phyloP scores from a whole-genome alignment of 345 rosid genomes.

The Populus deltoides region DNA sequence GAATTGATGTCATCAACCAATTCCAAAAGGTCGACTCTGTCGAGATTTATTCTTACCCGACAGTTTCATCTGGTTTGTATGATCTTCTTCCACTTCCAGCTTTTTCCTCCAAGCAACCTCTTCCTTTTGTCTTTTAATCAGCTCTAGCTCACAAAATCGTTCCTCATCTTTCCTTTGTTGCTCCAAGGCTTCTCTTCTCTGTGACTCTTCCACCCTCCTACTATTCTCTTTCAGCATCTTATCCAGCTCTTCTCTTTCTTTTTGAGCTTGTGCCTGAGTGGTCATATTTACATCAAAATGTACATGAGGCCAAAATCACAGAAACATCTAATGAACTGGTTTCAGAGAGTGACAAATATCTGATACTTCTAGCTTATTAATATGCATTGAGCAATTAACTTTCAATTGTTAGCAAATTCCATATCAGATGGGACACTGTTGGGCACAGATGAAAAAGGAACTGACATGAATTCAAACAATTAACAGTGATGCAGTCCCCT shows the following conservation, averaged over 20 bases:
- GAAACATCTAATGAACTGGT: neutral
- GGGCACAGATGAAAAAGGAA: neutral
- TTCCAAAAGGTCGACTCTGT: slow-evolving; percentile 42
- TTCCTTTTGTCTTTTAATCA: slow-evolving; percentile 74
- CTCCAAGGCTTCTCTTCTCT: slow-evolving; percentile 78
- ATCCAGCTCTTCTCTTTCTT: slow-evolving; percentile 81
- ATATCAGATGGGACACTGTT: neutral
- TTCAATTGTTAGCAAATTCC: neutral
- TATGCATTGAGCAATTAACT: neutral
- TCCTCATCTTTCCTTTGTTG: slow-evolving; percentile 79
- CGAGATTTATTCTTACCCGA: slow-evolving; percentile 48
- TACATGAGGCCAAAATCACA: neutral
- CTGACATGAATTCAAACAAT: neutral
- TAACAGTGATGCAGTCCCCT: neutral
- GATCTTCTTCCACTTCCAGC: slow-evolving; percentile 65
- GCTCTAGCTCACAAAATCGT: slow-evolving; percentile 67
- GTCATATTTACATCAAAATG: neutral
- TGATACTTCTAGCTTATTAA: neutral
- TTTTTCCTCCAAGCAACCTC: slow-evolving; percentile 70
- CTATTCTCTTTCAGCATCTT: slow-evolving; percentile 83
- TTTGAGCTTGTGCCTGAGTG: slow-evolving; percentile 73
- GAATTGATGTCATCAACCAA: slow-evolving; percentile 24
- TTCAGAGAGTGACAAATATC: neutral
- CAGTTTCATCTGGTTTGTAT: slow-evolving; percentile 35
- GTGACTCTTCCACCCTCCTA: slow-evolving; percentile 82